Conservation (phyloP, 1,139 yeast genomes). For the Debaryomycetaceae sp. region DNA sequence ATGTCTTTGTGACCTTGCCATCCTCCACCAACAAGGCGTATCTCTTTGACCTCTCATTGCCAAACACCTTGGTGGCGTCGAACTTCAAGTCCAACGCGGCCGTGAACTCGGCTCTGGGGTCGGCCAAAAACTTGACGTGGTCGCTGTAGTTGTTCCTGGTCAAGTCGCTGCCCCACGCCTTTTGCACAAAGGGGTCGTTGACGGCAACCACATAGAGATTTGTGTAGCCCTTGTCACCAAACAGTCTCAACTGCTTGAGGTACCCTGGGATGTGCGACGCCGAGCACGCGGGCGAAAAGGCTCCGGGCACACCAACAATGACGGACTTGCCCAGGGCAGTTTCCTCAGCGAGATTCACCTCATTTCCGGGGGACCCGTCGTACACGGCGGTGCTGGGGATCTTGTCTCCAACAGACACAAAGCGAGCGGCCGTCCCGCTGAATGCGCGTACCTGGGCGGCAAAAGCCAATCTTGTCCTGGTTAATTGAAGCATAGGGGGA, state of each 20-base stretch:
- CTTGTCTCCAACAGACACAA: conserved; percentile 48
- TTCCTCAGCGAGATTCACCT: conserved; percentile 55
- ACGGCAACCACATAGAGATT: conserved; percentile 67
- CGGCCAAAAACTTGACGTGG: conserved; percentile 63
- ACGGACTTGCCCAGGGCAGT: conserved; percentile 51
- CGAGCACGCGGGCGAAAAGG: conserved; percentile 84
- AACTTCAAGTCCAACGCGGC: conserved; percentile 60
- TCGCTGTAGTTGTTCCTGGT: conserved; percentile 18
- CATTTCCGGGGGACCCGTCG: conserved; percentile 68
- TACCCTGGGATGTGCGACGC: conserved; percentile 79
- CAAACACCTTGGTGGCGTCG: conserved; percentile 70
- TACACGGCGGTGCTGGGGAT: conserved; percentile 55
- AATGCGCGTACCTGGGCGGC: conserved; percentile 20
- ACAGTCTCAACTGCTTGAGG: conserved; percentile 44
- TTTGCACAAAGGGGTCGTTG: conserved; percentile 81
- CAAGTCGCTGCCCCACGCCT: conserved; percentile 66
- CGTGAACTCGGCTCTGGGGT: conserved; percentile 69
- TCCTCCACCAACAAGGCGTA: conserved; percentile 72
- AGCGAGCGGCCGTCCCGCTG: conserved; percentile 24
- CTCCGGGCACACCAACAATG: conserved; percentile 85
- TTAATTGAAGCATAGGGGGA: conserved; percentile 7
- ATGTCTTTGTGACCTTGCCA: conserved; percentile 61
- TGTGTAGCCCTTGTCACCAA: conserved; percentile 62
- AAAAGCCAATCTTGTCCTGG: conserved; percentile 10
- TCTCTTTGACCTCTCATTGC: conserved; percentile 70